Conservation (phyloP, 1,139 yeast species). For the Saccharomyces hybrid region DNA sequence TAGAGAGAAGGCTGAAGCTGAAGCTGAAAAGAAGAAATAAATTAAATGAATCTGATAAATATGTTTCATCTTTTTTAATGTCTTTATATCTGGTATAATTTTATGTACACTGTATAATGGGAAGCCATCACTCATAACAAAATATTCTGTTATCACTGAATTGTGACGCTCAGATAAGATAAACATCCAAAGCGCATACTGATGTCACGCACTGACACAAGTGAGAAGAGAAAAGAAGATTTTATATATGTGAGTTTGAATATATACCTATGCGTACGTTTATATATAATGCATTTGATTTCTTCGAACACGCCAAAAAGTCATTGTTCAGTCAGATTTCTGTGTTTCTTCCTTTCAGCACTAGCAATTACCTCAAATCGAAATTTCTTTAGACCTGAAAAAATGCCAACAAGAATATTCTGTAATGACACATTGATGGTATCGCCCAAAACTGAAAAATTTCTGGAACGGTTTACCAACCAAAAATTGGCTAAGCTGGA, state of each 20-base stretch:
- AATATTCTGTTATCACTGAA: background rate
- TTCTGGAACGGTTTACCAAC: slow-evolving; percentile 30
- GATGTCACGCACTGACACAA: too few species aligned
- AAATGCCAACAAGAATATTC: background rate
- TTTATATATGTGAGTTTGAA: background rate
- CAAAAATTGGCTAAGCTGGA: background rate
- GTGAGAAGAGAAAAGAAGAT: background rate
- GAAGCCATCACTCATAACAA: slow-evolving; percentile 2
- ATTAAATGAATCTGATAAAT: background rate
- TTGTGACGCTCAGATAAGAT: background rate
- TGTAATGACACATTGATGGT: background rate
- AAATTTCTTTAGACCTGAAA: background rate
- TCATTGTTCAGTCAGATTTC: slow-evolving; percentile 63
- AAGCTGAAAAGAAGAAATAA: slow-evolving; percentile 98
- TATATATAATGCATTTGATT: slow-evolving; percentile 13
- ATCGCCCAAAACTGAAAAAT: slow-evolving; percentile 52
- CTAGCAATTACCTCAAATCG: slow-evolving; percentile 36
- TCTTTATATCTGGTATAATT: slow-evolving; percentile 5
- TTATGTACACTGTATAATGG: slow-evolving; percentile 4
- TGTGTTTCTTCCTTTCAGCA: slow-evolving; percentile 45
- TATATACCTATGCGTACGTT: background rate
- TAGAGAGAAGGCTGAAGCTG: slow-evolving; percentile 95
- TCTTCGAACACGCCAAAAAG: slow-evolving; percentile 79
- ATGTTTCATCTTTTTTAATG: slow-evolving; percentile 3
- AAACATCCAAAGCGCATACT: background rate